A percentile compares a stretch with the other conserved stretches of the same genome.
phyloP scores from a whole-genome alignment of 2,329 filamentous ascomycete species.

The Leptoxyphium fumago region DNA sequence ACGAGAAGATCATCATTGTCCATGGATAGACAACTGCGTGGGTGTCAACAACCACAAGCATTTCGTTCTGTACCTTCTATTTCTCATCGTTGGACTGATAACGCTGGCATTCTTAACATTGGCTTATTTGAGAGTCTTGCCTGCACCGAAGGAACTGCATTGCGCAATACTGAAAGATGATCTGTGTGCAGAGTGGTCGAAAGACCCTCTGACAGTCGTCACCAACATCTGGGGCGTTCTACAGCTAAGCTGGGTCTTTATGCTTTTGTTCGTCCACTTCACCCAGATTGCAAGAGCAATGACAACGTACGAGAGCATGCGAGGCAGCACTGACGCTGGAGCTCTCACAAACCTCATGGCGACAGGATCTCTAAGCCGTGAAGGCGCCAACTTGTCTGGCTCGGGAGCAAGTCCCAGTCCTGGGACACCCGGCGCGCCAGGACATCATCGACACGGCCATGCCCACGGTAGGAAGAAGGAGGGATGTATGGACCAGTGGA shows the following conservation, averaged over 20 bases:
- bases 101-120: constrained; percentile 58
- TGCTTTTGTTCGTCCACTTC: constrained; percentile 88
- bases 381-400: constrained; percentile 55
- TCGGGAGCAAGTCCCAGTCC: constrained; percentile 51
- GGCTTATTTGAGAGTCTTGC: constrained; percentile 25
- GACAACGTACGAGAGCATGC: constrained; percentile 97
- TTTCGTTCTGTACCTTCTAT: constrained; percentile 81
- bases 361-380: constrained; percentile 48
- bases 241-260: constrained; percentile 91
- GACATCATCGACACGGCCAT: constrained; percentile 22
- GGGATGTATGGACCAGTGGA: constrained; percentile 65
- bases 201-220: constrained; percentile 72
- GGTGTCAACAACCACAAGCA: constrained; percentile 92
- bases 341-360: constrained; percentile 62
- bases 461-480: constrained; percentile 39
- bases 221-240: constrained; percentile 65
- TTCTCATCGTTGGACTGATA: constrained; percentile 59
- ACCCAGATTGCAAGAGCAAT: constrained; percentile 83
- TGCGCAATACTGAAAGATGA: constrained; percentile 66
- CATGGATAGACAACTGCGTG: constrained; percentile 95
- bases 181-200: constrained; percentile 62
- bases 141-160: constrained; percentile 29
- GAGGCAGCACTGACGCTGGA: constrained; percentile 47
- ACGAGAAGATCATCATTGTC: constrained; percentile 95
- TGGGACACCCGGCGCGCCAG: constrained; percentile 13